Conservation (phyloP, 257 asterid genomes). For the Przewalskia tangutica region DNA sequence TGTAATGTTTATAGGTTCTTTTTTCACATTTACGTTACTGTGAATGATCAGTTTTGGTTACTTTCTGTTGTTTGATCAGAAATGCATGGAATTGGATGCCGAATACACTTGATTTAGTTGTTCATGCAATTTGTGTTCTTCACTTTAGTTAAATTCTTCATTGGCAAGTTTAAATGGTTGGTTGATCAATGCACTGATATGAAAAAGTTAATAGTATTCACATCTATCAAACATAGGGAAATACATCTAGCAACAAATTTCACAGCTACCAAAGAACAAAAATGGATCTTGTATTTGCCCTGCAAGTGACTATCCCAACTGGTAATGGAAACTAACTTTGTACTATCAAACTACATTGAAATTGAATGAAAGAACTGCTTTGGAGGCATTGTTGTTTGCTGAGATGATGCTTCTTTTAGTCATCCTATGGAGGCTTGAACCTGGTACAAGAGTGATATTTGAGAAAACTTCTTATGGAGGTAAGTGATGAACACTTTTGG, state of each 20-base stretch:
- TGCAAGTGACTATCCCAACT: constrained; percentile 11
- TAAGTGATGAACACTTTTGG: constrained; percentile 10
- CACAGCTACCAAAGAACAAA: constrained; percentile 21
- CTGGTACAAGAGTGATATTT: constrained; percentile 34
- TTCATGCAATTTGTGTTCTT: background rate
- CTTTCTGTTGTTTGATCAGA: constrained; percentile 1
- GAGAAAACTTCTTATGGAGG: constrained; percentile 22
- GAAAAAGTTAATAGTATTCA: constrained; percentile 29
- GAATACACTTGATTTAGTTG: background rate
- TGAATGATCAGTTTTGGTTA: background rate
- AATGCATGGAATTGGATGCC: background rate
- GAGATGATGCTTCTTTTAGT: constrained; percentile 9
- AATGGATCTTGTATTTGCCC: constrained; percentile 17
- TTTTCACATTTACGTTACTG: background rate
- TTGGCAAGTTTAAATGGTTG: background rate
- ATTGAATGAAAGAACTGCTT: constrained; percentile 1
- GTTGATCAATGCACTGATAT: background rate
- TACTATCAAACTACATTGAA: constrained; percentile 1
- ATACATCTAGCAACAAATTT: constrained; percentile 21
- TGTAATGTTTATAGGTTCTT: constrained; percentile 6
- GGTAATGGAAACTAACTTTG: constrained; percentile 17
- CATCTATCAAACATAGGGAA: constrained; percentile 28
- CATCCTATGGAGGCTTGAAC: constrained; percentile 31
- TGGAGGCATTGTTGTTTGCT: background rate
- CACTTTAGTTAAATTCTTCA: background rate